Conservation (phyloP, 176 grass and related monocot genomes). For the Calamus simplicifolius region DNA sequence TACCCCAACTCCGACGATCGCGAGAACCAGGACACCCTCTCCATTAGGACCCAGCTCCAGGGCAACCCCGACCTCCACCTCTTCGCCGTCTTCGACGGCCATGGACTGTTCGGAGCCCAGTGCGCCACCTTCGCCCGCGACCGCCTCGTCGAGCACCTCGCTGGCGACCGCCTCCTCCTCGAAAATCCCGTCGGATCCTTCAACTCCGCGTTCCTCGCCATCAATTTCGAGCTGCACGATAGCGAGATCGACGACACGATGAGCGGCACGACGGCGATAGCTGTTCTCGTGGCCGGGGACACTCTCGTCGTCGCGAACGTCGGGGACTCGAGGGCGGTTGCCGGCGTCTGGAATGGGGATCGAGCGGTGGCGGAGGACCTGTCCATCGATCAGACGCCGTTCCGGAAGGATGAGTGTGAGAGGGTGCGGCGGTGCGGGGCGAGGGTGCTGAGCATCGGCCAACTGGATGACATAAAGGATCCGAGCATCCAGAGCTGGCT, state of each 20-base stretch:
- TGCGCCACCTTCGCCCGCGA: constrained; percentile 74
- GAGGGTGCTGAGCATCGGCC: constrained; percentile 71
- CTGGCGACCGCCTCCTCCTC: constrained; percentile 13
- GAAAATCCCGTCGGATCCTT: constrained; percentile 45
- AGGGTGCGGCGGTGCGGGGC: constrained; percentile 73
- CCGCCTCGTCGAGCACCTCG: constrained; percentile 42
- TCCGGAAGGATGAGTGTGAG: constrained; percentile 81
- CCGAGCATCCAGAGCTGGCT: constrained; percentile 37
- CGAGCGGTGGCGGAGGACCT: constrained; percentile 61
- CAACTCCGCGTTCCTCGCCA: constrained; percentile 34
- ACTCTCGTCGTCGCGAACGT: constrained; percentile 83
- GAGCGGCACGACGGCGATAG: constrained; percentile 94
- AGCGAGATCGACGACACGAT: constrained; percentile 75
- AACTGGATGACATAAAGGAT: constrained; percentile 51
- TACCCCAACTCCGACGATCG: constrained; percentile 71
- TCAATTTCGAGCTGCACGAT: constrained; percentile 66
- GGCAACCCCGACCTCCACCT: constrained; percentile 70
- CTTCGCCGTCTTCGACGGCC: constrained; percentile 90
- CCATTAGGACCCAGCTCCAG: constrained; percentile 45
- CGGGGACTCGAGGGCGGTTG: constrained; percentile 77
- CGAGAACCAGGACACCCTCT: constrained; percentile 72
- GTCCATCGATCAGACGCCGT: constrained; percentile 93
- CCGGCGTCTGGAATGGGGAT: constrained; percentile 47
- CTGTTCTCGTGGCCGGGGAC: constrained; percentile 47
- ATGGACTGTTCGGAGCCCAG: constrained; percentile 47